Conservation (phyloP, 371 early-diverging fungal species). For the Coemansia sp. region DNA sequence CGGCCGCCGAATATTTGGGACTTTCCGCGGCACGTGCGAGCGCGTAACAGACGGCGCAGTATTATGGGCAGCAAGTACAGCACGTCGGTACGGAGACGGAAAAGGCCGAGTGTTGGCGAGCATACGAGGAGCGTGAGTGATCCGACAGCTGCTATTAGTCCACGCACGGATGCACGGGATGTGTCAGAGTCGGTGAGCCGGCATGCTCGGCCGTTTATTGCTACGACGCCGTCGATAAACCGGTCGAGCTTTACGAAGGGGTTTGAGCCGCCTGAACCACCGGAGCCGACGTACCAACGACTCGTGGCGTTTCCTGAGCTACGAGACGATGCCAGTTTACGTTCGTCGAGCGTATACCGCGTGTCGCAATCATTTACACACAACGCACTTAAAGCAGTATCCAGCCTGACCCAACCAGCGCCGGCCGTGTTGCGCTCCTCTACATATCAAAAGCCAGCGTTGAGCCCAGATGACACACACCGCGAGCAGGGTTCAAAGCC, state of each 20-base stretch:
- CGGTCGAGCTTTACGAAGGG: too few relatives aligned
- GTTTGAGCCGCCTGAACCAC: background rate
- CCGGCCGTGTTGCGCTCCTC: conserved; percentile 21
- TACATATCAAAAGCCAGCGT: conserved; percentile 1
- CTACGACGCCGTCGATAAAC: background rate
- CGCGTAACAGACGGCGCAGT: conserved; percentile 37
- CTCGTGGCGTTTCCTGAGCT: conserved; percentile 22
- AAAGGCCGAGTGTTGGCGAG: conserved; percentile 12
- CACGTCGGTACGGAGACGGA: conserved; percentile 28
- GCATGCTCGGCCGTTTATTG: conserved; percentile 12
- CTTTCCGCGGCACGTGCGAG: conserved; percentile 31
- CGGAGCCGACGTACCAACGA: conserved; percentile 5
- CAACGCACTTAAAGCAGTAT: conserved; percentile 29
- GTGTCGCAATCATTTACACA: conserved; percentile 13
- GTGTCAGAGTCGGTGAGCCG: background rate
- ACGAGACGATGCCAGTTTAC: conserved; percentile 4
- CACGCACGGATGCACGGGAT: background rate
- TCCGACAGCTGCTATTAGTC: conserved; percentile 26
- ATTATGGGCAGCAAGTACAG: conserved; percentile 40
- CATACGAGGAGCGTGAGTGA: conserved; percentile 46
- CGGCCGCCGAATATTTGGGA: conserved; percentile 17
- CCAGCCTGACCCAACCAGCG: conserved; percentile 16
- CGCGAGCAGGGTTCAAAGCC: too few relatives aligned
- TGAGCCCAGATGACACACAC: conserved; percentile 20
- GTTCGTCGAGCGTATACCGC: conserved; percentile 4